Evolutionary conservation across 345 rosid genomes (phyloP), one percentile per base, ranked within the genome.

Genomic region (Pugionium cornutum): DNA sequence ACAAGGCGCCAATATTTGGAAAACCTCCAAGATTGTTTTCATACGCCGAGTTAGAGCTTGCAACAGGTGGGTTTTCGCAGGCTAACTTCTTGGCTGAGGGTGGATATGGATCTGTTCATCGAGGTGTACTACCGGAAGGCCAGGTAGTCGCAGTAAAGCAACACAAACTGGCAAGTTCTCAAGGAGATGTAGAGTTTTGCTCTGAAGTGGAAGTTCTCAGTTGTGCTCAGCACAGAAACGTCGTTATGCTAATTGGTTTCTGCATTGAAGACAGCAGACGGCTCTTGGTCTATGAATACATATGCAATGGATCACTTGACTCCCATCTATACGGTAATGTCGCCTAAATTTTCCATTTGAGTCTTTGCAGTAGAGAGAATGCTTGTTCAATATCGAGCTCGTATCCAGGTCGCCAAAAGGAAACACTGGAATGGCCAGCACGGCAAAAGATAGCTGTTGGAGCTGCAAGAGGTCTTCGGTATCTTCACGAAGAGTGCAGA

Each of bases 401-500:
- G 62, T 39, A 63, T 81, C 44, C 81, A 95, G 99, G 96, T 37
- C 83, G 72, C 25, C 83, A 86, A 53, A 82, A 35, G 47, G 87
- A 79, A 48, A 78, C 86, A 42, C 72, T 95, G 58, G 91, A 91
- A 63, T 95, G 99, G 99, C 69, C 92, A 30, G 87, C 99, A 37
- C 78, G 99, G 47, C 95, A 91, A 75, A 95, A 87, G 78, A 86
- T 95, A 69, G 99, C 98, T 11, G 89, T 89, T 25, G 99, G 99
- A 65, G 98, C 97, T 60, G 99, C 99, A 70, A 81, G 98, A 73
- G 99, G 99, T 36, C 84, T 95, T 64, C 85, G 98, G 55, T 95
- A 95, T 83, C 98, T 95, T 70, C 99, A 95, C 48, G 99, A 95
- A 85, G 99, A 95, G 66, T 95, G 99, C 84, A 86, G 99, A 84